Conservation (phyloP, 331 rosid species). For the Dryas integrifolia region DNA sequence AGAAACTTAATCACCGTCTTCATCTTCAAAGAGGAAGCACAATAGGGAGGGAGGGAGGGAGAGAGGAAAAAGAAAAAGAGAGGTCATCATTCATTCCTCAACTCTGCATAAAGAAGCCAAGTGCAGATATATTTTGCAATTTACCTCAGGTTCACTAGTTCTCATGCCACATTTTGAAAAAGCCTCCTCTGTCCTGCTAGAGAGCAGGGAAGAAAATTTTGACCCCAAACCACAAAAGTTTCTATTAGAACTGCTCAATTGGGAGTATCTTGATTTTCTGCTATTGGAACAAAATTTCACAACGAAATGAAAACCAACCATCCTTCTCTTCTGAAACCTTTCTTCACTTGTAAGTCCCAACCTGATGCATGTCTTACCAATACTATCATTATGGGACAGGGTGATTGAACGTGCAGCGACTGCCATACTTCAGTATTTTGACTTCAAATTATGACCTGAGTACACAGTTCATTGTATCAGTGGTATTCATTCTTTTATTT, state of each 20-base stretch:
- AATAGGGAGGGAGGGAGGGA: not conserved
- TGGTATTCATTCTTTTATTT: not conserved
- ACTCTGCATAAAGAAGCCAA: conserved; percentile 7
- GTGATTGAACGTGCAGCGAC: conserved; percentile 43
- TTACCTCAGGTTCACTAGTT: conserved; percentile 43
- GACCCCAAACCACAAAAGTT: conserved; percentile 31
- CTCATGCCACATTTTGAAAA: conserved; percentile 22
- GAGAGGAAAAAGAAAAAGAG: not conserved
- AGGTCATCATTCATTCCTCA: not conserved
- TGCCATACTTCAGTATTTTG: conserved; percentile 25
- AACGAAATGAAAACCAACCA: conserved; percentile 32
- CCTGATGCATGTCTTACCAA: conserved; percentile 34
- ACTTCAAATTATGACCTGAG: conserved; percentile 35
- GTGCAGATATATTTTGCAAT: conserved; percentile 14
- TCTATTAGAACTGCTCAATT: conserved; percentile 28
- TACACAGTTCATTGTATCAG: conserved; percentile 11
- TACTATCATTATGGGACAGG: conserved; percentile 28
- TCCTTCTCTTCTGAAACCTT: conserved; percentile 41
- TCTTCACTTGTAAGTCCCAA: conserved; percentile 27
- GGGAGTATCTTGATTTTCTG: conserved; percentile 36
- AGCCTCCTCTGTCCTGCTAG: conserved; percentile 30
- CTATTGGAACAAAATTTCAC: conserved; percentile 38
- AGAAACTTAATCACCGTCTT: conserved; percentile 26
- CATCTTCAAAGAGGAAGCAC: conserved; percentile 28
- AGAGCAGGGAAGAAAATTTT: conserved; percentile 26